phyloP scores from a whole-genome alignment of 2,329 filamentous ascomycete genomes.

The Aurifilum marmelostoma region DNA sequence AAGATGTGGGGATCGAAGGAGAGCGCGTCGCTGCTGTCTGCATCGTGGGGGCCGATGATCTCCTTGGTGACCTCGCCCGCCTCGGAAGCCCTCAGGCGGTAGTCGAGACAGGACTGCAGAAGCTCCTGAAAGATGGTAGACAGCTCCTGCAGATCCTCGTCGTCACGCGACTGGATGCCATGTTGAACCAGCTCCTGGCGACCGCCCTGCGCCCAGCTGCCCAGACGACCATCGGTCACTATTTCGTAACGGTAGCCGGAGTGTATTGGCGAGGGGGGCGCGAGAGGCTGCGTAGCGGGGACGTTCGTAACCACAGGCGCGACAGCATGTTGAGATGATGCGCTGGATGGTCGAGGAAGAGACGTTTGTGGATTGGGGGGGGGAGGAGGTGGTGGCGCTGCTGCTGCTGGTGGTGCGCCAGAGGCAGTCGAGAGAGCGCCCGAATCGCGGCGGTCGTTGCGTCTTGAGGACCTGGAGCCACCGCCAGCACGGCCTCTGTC shows the following conservation, averaged over 20 bases:
- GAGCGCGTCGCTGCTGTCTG: slow-evolving; percentile 53
- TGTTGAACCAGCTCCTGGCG: slow-evolving; percentile 68
- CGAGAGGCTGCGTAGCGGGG: slow-evolving; percentile 34
- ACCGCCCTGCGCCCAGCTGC: slow-evolving; percentile 69
- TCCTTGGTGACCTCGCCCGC: slow-evolving; percentile 75
- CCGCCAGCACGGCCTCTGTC: slow-evolving; percentile 56
- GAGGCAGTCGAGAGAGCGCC: slow-evolving; percentile 31
- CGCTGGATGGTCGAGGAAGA: slow-evolving; percentile 42
- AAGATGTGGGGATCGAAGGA: slow-evolving; percentile 67
- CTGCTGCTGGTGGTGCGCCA: slow-evolving; percentile 6
- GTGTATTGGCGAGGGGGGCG: slow-evolving; percentile 40
- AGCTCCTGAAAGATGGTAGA: slow-evolving; percentile 83
- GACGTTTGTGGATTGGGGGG: slow-evolving; percentile 39
- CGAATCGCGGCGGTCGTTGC: slow-evolving; percentile 57
- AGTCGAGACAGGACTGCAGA: slow-evolving; percentile 73
- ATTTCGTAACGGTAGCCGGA: slow-evolving; percentile 72
- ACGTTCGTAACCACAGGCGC: slow-evolving; percentile 24
- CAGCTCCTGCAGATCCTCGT: slow-evolving; percentile 70
- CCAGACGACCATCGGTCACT: slow-evolving; percentile 70
- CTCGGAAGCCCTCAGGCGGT: slow-evolving; percentile 66
- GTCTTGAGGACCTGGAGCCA: slow-evolving; percentile 49
- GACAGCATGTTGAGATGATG: slow-evolving; percentile 40
- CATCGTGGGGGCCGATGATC: slow-evolving; percentile 65
- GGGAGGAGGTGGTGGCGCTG: not conserved
- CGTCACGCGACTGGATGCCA: slow-evolving; percentile 65